A percentile compares a stretch with the other conserved stretches of the same genome.
Conservation (phyloP, 108 stramenopile species). For the Heterococcus sp. region DNA sequence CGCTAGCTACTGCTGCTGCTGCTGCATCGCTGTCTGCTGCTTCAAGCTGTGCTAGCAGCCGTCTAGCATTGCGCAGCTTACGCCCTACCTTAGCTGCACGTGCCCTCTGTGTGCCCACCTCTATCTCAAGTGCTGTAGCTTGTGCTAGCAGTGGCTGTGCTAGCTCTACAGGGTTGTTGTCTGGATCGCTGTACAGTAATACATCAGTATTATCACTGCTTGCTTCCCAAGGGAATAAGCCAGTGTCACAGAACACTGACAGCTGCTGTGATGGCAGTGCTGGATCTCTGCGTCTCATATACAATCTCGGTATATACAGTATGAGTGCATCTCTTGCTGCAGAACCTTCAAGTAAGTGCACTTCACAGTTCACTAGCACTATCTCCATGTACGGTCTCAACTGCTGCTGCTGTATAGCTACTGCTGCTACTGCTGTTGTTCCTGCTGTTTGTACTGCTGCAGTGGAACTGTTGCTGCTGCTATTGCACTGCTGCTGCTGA, state of each 20-base stretch:
- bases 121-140: background rate
- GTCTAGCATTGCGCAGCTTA: background rate
- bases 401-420: no score
- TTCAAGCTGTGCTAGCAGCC: background rate
- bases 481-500: background rate
- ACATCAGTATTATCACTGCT: background rate
- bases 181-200: background rate
- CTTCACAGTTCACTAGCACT: background rate
- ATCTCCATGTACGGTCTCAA: no score
- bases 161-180: background rate
- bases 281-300: background rate
- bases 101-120: background rate
- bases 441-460: no score
- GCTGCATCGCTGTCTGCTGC: background rate
- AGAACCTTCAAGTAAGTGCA: background rate
- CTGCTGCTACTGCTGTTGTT: background rate
- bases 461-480: background rate
- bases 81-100: background rate
- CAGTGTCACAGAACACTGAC: background rate
- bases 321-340: background rate
- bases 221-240: background rate
- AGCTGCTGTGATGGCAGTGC: background rate
- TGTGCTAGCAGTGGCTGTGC: background rate
- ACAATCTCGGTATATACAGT: background rate
- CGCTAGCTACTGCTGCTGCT: background rate